These are phyloP conservation scores for Globisporangium barbulae DNA, from an alignment of 352 stramenopile species.

Conservation along the genomic window DNA sequence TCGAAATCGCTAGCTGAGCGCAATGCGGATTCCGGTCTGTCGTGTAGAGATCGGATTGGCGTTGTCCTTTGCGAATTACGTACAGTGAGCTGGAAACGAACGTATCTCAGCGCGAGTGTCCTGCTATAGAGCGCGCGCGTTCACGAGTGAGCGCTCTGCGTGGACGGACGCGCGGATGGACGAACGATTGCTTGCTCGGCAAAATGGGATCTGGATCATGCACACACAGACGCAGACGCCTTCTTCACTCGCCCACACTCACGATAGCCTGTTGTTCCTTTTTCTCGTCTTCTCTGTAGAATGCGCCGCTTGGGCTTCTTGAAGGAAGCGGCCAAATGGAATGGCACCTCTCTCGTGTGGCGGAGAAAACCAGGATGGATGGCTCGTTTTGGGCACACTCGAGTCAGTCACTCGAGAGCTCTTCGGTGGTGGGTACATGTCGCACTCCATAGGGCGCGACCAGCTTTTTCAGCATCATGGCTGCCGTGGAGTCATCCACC, in stretches of 20 bases:
- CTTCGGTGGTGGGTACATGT: not conserved
- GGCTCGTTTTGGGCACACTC: no score
- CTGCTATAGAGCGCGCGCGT: constrained; percentile 3
- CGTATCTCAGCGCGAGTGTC: not conserved
- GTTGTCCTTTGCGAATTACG: not conserved
- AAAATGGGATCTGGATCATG: no score
- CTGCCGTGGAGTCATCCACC: no score
- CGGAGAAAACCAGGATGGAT: no score
- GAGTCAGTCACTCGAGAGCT: not conserved
- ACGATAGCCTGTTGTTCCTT: not conserved
- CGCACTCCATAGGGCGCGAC: not conserved
- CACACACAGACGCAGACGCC: no score
- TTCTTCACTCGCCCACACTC: no score
- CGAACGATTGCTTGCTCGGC: no score
- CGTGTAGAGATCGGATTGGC: not conserved
- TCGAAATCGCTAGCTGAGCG: not conserved
- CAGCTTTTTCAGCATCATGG: not conserved
- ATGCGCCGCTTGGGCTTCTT: not conserved
- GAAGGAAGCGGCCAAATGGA: not conserved
- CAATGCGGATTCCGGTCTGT: not conserved
- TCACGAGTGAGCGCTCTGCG: not conserved
- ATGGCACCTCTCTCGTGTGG: not conserved
- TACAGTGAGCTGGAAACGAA: not conserved
- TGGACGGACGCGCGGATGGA: not conserved
- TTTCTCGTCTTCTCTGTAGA: not conserved